Conservation (phyloP, 2,329 filamentous ascomycete genomes). For the Cercospora beticola region DNA sequence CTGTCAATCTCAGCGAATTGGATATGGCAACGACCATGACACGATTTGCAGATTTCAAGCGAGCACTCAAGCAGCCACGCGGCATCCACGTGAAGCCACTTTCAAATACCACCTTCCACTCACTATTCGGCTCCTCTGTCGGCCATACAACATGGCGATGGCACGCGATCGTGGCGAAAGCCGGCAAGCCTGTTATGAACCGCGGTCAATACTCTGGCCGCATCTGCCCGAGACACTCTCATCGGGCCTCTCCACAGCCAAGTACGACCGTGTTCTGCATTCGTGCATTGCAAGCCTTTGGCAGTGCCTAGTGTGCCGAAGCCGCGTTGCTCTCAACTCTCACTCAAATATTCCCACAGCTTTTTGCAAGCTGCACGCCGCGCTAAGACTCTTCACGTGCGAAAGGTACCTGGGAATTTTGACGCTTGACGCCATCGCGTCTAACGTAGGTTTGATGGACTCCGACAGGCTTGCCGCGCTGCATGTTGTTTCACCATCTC, state of each 20-base stretch:
- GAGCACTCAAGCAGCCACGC: neutral
- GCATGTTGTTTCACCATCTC: conserved; percentile 3
- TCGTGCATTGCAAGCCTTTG: neutral
- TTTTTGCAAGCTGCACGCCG: neutral
- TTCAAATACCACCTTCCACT: neutral
- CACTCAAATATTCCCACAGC: neutral
- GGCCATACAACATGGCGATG: neutral
- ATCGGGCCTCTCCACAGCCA: neutral
- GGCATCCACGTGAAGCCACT: neutral
- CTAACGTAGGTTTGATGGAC: conserved; percentile 5
- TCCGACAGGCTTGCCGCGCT: conserved; percentile 1
- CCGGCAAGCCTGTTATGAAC: neutral
- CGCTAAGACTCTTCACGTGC: neutral
- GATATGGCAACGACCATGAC: neutral
- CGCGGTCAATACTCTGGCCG: neutral
- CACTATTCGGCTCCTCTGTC: neutral
- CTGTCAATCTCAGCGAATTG: neutral
- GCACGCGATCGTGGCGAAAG: neutral
- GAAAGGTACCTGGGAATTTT: neutral
- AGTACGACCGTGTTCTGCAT: neutral
- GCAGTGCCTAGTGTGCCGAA: neutral
- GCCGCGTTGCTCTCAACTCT: neutral
- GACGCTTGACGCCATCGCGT: conserved; percentile 4
- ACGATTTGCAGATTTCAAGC: neutral
- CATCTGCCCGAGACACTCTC: neutral